Conservation (phyloP, 352 stramenopile genomes). For the Pythium pectinolyticum region DNA sequence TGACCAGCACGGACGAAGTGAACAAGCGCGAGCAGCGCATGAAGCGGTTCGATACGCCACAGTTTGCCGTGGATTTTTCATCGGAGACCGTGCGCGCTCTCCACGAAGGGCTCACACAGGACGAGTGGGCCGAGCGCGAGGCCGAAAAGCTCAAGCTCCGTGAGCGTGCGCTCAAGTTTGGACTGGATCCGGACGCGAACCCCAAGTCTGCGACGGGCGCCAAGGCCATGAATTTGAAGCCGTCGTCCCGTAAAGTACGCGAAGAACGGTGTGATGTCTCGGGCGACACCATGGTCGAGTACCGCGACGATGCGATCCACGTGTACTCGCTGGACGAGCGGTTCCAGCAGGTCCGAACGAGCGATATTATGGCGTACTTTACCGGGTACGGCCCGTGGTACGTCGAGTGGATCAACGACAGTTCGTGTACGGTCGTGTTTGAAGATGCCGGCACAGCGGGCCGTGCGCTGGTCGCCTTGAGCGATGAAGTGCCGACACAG, state of each 20-base stretch:
- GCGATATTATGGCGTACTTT: slow-evolving; percentile 80
- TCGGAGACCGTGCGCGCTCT: slow-evolving; percentile 61
- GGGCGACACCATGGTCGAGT: slow-evolving; percentile 35
- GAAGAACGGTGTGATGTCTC: slow-evolving; percentile 64
- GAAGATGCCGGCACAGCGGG: slow-evolving; percentile 70
- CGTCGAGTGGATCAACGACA: slow-evolving; percentile 89
- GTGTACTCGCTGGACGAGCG: slow-evolving; percentile 81
- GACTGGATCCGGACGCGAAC: slow-evolving; percentile 47
- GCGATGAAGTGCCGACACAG: slow-evolving; percentile 50
- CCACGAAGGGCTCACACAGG: slow-evolving; percentile 64
- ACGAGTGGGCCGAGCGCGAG: slow-evolving; percentile 66
- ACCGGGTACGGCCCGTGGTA: slow-evolving; percentile 78
- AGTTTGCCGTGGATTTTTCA: slow-evolving; percentile 72
- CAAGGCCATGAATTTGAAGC: slow-evolving; percentile 29
- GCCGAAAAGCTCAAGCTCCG: slow-evolving; percentile 59
- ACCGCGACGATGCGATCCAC: slow-evolving; percentile 73
- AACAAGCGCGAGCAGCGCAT: slow-evolving; percentile 73
- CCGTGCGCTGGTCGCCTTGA: slow-evolving; percentile 60
- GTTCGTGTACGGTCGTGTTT: slow-evolving; percentile 81
- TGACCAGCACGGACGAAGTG: slow-evolving; percentile 61
- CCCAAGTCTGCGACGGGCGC: slow-evolving; percentile 24
- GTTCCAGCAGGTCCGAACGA: slow-evolving; percentile 81
- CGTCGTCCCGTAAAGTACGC: slow-evolving; percentile 54
- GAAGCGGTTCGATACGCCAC: slow-evolving; percentile 76
- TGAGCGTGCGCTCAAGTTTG: slow-evolving; percentile 75